Base-by-base conservation (phyloP, 2,329 filamentous ascomycete genomes). In the Colletotrichum sp. region DNA sequence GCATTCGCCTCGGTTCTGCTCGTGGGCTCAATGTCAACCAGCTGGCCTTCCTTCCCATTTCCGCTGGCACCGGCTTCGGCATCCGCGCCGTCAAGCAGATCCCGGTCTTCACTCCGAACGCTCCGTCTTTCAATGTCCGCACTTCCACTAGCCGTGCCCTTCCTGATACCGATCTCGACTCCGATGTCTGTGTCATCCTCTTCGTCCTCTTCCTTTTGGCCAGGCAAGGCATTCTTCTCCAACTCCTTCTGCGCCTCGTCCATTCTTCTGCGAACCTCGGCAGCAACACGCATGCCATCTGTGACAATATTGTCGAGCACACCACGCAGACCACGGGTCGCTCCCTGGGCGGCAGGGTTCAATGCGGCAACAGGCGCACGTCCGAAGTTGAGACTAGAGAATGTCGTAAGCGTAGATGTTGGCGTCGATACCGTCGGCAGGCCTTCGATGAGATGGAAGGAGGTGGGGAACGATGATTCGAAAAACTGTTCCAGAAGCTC, bases 231-330 rank as follows among this genome's bases (percentile, higher is more conserved):
- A 76, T 96, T 96, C 84, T 93, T 94, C 85, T 98, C 96, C 78
- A 98, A 87, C 82, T 98, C 96, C 79, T 93, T 93, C 84, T 98
- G 96, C 5, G 96, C 96, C 83, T 99, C 97, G 78, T 99, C 96
- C 94, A 98, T 98, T 60, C 96, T 91, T 80, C 96, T 92, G 79
- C 94, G 91, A 68, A 99, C 96, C 84, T 99, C 97, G 1, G 94
- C 95, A 1, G 97, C 97, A 74, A 98, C 96, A 39, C 96, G 93
- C 93, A 98, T 98, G 57, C 97, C 97, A 82, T 99, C 97, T 3
- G 94, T 98, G 78, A 98, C 97, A 80, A 99, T 98, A 80, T 98
- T 98, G 86, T 99, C 97, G 52, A 99, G 88, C 75, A 99, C 97
- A 25, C 97, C 97, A 57, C 97, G 91, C 2, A 99, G 90, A 27